phyloP scores from a whole-genome alignment of 768 basidiomycete species.

The Tylopilus rubrobrunneus region DNA sequence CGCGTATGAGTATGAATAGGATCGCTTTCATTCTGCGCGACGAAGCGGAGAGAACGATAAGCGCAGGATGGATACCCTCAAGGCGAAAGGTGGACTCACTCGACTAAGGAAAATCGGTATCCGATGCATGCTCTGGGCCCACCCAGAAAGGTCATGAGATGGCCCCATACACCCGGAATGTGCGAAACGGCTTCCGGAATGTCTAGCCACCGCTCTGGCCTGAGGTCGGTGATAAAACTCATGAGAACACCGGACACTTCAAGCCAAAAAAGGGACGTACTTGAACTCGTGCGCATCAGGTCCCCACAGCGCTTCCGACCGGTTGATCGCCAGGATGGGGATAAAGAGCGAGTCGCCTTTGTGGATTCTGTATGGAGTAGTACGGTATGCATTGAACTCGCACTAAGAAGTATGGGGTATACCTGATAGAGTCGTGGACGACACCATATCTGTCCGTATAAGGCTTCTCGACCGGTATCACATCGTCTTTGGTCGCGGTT shows the following conservation, averaged over 20 bases:
- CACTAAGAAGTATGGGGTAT: neutral
- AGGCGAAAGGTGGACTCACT: constrained; percentile 37
- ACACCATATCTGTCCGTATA: constrained; percentile 41
- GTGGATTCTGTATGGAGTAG: constrained; percentile 26
- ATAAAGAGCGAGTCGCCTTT: constrained; percentile 48
- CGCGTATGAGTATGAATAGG: constrained; percentile 7
- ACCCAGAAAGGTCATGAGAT: constrained; percentile 58
- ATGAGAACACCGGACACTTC: neutral
- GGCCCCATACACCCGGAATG: constrained; percentile 60
- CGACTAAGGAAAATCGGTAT: constrained; percentile 59
- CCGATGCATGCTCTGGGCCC: constrained; percentile 68
- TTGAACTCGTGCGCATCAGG: constrained; percentile 57
- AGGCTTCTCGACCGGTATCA: constrained; percentile 47
- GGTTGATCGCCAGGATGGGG: constrained; percentile 53
- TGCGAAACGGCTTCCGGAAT: constrained; percentile 40
- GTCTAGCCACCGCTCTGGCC: constrained; percentile 62
- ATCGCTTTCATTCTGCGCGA: constrained; percentile 5
- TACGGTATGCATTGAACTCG: neutral
- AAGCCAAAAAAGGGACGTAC: constrained; percentile 29
- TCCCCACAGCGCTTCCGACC: constrained; percentile 55
- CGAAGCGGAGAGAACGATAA: neutral
- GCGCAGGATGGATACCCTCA: neutral
- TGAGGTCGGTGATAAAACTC: constrained; percentile 18
- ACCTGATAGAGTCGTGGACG: constrained; percentile 39
- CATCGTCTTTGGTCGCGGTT: constrained; percentile 48